Evolutionary conservation across 306 rosid genomes (phyloP), one percentile per base, ranked within the genome.

Genomic region (Pachyrhizus erosus): DNA sequence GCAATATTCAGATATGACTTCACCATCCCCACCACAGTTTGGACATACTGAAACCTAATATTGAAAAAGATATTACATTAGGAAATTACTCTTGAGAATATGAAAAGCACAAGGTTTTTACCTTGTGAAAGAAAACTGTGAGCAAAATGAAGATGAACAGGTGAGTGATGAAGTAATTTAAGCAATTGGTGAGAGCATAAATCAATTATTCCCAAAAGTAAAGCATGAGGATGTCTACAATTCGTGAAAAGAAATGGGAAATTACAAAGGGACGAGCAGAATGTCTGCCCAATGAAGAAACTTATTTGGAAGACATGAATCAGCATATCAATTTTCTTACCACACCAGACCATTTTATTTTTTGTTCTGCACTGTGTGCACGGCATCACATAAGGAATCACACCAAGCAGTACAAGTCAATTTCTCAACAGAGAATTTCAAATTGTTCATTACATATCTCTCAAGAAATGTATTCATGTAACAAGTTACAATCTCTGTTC

Each of bases 1-100:
- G 64, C 99, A 96, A 88, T 77, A 88, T 84, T 96, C 98, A 80
- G 96, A 91, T 85, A 96, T 90, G 84, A 89, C 88, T 85, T 93
- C 99, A 84, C 98, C 99, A 76, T 93, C 90, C 42, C 99, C 99
- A 70, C 94, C 92, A 86, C 99, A 96, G 75, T 55, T 89, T 27
- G 99, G 96, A 87, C 99, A 96, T 37, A 91, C 87, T 73, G 98
- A 92, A 87, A 93, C 99, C 99, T 94, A 84, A 79, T 43, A 75
- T 79, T 55, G 78, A 82, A 27, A 78, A 64, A 40, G 29, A 26
- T 46, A 77, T 73, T 43, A 62, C 20, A 80, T 74, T 45, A 64
- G 82, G 49, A 54, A 34, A 78, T 34, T 52, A 75, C 51, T 68
- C 70, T 57, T 31, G 24, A 39, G 72, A 48, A 76, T 49, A 73